These are phyloP conservation scores for Aspergillus coremiiformis DNA, from an alignment of 495 filamentous ascomycete genomes.

Conservation along the genomic window DNA sequence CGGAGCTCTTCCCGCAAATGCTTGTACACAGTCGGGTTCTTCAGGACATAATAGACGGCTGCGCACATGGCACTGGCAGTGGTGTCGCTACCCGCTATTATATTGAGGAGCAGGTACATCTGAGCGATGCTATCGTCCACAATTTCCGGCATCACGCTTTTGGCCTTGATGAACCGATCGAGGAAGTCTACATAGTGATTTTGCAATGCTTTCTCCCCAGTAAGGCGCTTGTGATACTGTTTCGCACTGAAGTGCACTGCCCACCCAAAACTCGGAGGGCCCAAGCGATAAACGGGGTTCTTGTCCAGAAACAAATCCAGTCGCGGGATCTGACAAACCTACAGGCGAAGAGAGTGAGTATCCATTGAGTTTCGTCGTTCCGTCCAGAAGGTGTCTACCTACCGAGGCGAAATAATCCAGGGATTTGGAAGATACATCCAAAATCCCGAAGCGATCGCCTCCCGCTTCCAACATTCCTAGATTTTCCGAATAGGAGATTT, in stretches of 20 bases:
- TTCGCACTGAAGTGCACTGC: conserved; percentile 20
- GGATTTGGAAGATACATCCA: conserved; percentile 11
- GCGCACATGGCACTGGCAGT: conserved; percentile 26
- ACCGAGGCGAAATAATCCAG: conserved; percentile 32
- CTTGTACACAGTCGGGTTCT: conserved; percentile 16
- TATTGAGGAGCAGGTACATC: conserved; percentile 23
- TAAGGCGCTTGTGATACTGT: conserved; percentile 15
- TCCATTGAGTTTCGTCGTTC: no score
- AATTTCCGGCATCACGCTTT: neutral
- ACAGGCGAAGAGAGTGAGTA: no score
- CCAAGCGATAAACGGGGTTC: conserved; percentile 19
- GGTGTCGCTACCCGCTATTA: conserved; percentile 33
- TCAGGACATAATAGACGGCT: conserved; percentile 36
- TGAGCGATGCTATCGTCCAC: conserved; percentile 15
- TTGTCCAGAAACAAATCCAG: conserved; percentile 19
- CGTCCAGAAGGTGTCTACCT: no score
- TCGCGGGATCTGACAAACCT: conserved; percentile 21
- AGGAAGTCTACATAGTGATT: neutral
- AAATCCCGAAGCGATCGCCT: neutral
- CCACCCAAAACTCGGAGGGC: conserved; percentile 20
- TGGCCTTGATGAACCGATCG: neutral
- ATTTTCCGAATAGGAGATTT: conserved; percentile 27
- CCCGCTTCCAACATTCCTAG: conserved; percentile 11
- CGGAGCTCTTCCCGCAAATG: conserved; percentile 25
- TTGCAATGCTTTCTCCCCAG: neutral